Percentiles rank a stretch among this genome's conserved stretches.
Conservation (phyloP, 306 rosid genomes). For the Casuarina equisetifolia region DNA sequence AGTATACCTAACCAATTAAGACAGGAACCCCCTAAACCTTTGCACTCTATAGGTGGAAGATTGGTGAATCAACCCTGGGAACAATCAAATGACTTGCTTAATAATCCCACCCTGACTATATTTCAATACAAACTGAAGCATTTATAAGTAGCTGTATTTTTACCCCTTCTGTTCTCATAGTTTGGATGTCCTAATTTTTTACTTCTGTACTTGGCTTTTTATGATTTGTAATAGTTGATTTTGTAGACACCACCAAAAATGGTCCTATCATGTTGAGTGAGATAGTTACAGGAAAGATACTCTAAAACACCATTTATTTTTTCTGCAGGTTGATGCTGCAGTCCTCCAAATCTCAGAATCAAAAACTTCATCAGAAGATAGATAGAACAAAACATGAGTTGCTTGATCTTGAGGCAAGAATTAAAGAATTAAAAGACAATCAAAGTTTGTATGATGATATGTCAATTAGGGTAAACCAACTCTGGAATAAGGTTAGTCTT, state of each 20-base stretch:
- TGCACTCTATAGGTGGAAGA: background rate
- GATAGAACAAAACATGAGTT: conserved; percentile 68
- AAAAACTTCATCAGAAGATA: conserved; percentile 77
- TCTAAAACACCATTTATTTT: background rate
- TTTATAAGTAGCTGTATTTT: background rate
- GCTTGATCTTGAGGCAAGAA: conserved; percentile 62
- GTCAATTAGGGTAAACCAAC: conserved; percentile 63
- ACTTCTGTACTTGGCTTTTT: background rate
- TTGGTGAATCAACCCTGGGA: background rate
- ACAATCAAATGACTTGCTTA: background rate
- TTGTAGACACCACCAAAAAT: background rate
- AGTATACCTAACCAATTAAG: background rate
- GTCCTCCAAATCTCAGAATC: conserved; percentile 76
- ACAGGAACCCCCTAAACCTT: background rate
- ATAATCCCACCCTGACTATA: background rate
- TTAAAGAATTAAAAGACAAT: conserved; percentile 49
- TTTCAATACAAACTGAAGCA: background rate
- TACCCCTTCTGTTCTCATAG: background rate
- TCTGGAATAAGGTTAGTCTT: conserved; percentile 77
- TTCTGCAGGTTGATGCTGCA: conserved; percentile 71
- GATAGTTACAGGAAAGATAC: conserved; percentile 20
- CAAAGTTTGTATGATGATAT: conserved; percentile 69
- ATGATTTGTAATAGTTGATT: background rate
- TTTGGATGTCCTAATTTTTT: background rate
- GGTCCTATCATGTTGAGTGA: background rate